Evolutionary conservation across 805 yeast genomes (phyloP).

Genomic region (Yarrowia hollandica): DNA sequence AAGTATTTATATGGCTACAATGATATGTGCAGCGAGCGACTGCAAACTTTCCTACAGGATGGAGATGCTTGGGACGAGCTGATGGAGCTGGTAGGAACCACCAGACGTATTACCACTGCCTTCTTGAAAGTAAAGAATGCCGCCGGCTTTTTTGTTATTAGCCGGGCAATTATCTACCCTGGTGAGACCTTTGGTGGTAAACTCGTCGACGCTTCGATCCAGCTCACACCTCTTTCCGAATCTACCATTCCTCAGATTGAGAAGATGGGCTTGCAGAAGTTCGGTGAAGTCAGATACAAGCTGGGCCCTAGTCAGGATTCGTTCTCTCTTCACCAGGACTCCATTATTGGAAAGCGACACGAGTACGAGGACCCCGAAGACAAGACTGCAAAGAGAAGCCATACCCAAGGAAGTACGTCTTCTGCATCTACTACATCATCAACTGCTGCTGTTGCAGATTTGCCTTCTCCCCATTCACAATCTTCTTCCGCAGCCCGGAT

Average conservation of each 20-base stretch:
- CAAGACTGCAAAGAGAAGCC: no score
- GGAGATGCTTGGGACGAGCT: constrained; percentile 1
- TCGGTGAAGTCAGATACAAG: constrained; percentile 1
- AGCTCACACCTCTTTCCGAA: constrained; percentile 25
- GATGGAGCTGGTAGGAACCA: neutral
- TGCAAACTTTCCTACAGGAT: neutral
- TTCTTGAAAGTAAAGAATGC: neutral
- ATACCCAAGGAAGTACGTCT: neutral
- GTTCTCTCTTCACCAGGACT: constrained; percentile 27
- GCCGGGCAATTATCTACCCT: constrained; percentile 15
- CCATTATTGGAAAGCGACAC: constrained; percentile 16
- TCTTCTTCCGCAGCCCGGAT: neutral
- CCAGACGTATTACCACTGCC: constrained; percentile 17
- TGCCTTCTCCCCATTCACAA: constrained; percentile 6
- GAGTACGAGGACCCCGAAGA: neutral
- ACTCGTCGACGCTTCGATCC: constrained; percentile 1
- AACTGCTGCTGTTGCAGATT: neutral
- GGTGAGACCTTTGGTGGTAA: constrained; percentile 19
- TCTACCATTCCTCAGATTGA: neutral
- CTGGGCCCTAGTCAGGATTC: constrained; percentile 7
- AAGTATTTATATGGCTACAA: constrained; percentile 18
- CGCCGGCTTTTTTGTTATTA: neutral
- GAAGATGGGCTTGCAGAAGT: neutral
- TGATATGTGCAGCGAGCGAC: neutral
- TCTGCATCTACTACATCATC: neutral